Evolutionary conservation across 164 flowering plant genomes (phyloP), one percentile per base, ranked within the genome.

Genomic region (Macadamia tetraphylla): DNA sequence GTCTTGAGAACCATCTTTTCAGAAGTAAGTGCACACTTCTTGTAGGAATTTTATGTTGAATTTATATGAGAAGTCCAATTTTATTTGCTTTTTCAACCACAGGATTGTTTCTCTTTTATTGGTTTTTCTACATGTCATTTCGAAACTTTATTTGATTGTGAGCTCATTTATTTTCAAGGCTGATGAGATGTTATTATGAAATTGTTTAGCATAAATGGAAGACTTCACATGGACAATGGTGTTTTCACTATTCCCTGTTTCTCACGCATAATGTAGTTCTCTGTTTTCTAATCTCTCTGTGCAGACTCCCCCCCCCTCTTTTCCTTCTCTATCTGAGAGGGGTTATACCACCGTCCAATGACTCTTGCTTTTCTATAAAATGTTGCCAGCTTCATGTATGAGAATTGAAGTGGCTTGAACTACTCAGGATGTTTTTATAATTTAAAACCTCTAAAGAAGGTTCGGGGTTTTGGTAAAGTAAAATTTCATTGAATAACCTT

Each of bases 1-100:
- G 98, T 75, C 96, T 93, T 66, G 97, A 93, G 81, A 93, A 93
- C 59, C 98, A 93, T 82, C 94, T 91, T 52, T 93, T 93, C 65
- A 82, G 96, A 84, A 89, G 98, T 93, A 76, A 87, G 97, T 84
- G 29, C 10, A 31, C 31, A 58, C 32, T 23, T 60, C 32, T 10
- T 44, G 23, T 15, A 58, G 35, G 15, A n/a, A 10, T 29, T 65
- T 18, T 18, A 11, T 29, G 31, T 10, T 1, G 66, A 3, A 44
- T 35, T 35, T 12, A 63, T 0, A 2, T 10, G n/a, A n/a, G 17
- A 5, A 63, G 6, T 11, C 14, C 42, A 32, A 52, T 6, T 35
- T 18, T 35, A 35, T 35, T 35, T 35, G 40, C 40, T 35, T 18
- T 40, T 35, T 12, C 40, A n/a, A 1, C 6, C 6, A 46, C 51